phyloP scores from a whole-genome alignment of 148 eudicot species.

The Rhododendron simsii region DNA sequence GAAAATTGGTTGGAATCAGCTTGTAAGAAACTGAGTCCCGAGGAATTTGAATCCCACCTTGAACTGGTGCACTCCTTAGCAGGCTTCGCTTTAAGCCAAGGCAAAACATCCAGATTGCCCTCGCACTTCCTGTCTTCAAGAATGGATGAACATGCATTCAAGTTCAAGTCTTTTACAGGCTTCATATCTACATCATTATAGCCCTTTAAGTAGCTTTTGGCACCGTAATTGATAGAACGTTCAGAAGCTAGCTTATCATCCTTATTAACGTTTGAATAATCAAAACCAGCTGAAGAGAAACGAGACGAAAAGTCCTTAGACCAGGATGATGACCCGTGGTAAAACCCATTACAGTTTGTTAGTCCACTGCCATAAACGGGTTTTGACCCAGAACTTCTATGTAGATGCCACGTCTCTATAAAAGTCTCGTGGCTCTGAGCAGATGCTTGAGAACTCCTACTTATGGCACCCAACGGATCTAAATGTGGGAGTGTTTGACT shows the following conservation, averaged over 20 bases:
- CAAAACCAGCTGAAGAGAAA: slow-evolving; percentile 30
- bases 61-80: slow-evolving; percentile 20
- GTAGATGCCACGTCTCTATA: slow-evolving; percentile 34
- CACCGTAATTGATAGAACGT: slow-evolving; percentile 16
- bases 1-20: slow-evolving; percentile 18
- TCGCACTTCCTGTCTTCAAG: slow-evolving; percentile 29
- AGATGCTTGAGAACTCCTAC: slow-evolving; percentile 33
- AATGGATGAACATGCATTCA: slow-evolving; percentile 35
- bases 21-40: slow-evolving; percentile 14
- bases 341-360: slow-evolving; percentile 34
- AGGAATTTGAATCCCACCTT: slow-evolving; percentile 23
- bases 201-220: slow-evolving; percentile 26
- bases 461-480: slow-evolving; percentile 22
- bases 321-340: slow-evolving; percentile 41
- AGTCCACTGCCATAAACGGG: slow-evolving; percentile 26
- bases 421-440: slow-evolving; percentile 30
- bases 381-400: slow-evolving; percentile 27
- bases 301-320: slow-evolving; percentile 26
- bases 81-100: slow-evolving; percentile 60
- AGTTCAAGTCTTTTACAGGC: slow-evolving; percentile 42
- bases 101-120: slow-evolving; percentile 36
- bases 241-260: slow-evolving; percentile 30
- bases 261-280: slow-evolving; percentile 37
- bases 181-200: slow-evolving; percentile 29
- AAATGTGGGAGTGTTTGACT: slow-evolving; percentile 33